A percentile compares a stretch with the other conserved stretches of the same genome.
Evolutionary conservation across 2,329 filamentous ascomycete genomes (phyloP).

Genomic region (Fusarium temperatum): DNA sequence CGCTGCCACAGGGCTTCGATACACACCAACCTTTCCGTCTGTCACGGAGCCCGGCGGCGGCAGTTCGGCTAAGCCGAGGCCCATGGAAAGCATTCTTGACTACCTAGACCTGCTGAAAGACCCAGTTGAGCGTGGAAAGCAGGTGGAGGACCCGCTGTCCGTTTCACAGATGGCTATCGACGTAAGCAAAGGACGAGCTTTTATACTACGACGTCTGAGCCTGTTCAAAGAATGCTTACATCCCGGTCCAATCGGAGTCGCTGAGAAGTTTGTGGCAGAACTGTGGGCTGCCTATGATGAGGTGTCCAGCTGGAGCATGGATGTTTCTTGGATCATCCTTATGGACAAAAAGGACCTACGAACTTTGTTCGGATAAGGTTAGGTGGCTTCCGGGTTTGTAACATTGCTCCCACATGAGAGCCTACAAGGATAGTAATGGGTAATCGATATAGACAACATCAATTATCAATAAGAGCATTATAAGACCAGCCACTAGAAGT

Average conservation of each 20-base stretch:
- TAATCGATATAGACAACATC: too few species aligned
- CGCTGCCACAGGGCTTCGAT: neutral
- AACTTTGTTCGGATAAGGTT: neutral
- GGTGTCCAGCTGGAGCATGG: neutral
- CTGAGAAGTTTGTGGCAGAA: neutral
- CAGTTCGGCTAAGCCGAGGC: neutral
- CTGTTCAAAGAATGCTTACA: neutral
- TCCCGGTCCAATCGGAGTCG: neutral
- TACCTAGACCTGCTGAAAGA: neutral
- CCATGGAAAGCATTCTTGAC: neutral
- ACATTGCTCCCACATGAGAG: too few species aligned
- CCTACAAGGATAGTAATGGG: too few species aligned
- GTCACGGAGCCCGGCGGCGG: rapidly evolving
- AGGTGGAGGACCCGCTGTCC: neutral
- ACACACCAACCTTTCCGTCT: rapidly evolving
- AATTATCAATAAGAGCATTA: too few species aligned
- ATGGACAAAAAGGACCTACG: neutral
- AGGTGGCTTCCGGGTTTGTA: too few species aligned
- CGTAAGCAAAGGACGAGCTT: neutral
- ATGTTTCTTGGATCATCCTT: neutral
- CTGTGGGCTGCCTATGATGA: neutral
- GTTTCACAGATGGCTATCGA: neutral
- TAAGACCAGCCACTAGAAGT: rapidly evolving
- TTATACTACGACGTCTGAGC: neutral
- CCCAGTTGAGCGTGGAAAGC: neutral